Percentiles rank a stretch among this genome's conserved stretches.
Conservation (phyloP, 225 moss, liverwort and hornwort genomes). For the Sphagnum contortum region DNA sequence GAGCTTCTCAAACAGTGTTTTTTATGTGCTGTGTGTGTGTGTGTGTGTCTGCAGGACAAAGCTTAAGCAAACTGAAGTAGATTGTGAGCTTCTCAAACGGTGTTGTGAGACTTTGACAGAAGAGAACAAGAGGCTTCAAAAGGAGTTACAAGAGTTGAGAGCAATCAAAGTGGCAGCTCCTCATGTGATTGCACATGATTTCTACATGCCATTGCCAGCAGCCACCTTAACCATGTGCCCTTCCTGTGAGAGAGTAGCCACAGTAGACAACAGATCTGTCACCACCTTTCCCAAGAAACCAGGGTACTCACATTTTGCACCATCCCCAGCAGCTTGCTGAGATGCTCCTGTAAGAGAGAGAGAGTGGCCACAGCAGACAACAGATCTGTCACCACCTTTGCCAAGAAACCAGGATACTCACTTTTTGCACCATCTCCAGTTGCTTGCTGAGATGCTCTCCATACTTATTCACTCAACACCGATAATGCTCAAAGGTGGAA, state of each 20-base stretch:
- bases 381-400: conserved; percentile 65
- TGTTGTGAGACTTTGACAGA: conserved; percentile 85
- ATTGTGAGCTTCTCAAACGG: conserved; percentile 89
- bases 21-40: not conserved
- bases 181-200: conserved; percentile 89
- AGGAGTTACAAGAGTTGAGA: conserved; percentile 85
- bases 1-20: not conserved
- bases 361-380: conserved; percentile 92
- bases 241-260: conserved; percentile 87
- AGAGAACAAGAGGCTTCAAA: conserved; percentile 78
- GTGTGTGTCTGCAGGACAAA: conserved; percentile 43
- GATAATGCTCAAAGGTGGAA: too few relatives aligned
- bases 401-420: conserved; percentile 62
- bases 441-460: conserved; percentile 35
- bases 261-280: conserved; percentile 80
- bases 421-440: conserved; percentile 85
- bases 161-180: conserved; percentile 86
- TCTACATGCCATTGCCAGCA: conserved; percentile 93
- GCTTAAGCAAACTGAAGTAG: conserved; percentile 92
- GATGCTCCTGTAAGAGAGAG: conserved; percentile 21
- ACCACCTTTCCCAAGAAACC: conserved; percentile 61
- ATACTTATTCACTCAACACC: too few relatives aligned
- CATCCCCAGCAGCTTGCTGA: conserved; percentile 84
- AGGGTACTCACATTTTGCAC: conserved; percentile 75
- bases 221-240: conserved; percentile 99